A percentile compares a stretch with the other conserved stretches of the same genome.
phyloP scores from a whole-genome alignment of 495 filamentous ascomycete species.

The Hyaloscypha hepaticicola region DNA sequence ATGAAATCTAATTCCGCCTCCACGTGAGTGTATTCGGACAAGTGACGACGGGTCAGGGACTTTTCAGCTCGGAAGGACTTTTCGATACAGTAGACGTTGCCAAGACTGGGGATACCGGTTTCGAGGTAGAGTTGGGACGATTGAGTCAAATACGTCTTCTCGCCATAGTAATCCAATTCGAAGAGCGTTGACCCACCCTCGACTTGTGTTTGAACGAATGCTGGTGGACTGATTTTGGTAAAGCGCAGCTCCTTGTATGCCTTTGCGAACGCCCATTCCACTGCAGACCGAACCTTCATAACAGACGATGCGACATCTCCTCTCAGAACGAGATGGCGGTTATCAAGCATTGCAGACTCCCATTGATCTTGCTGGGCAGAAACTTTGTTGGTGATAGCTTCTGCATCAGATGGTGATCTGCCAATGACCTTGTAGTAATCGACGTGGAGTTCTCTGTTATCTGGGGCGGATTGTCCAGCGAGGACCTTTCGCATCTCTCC shows the following conservation, averaged over 20 bases:
- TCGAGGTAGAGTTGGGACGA: constrained; percentile 98
- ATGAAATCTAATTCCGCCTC: constrained; percentile 98
- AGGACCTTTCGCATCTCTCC: constrained; percentile 89
- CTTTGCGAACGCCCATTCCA: constrained; percentile 79
- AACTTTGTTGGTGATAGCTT: constrained; percentile 91
- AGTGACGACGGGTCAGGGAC: constrained; percentile 87
- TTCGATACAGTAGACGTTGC: constrained; percentile 96
- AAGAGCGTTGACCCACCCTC: constrained; percentile 96
- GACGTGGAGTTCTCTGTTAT: constrained; percentile 87
- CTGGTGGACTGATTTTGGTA: constrained; percentile 86
- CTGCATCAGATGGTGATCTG: constrained; percentile 81
- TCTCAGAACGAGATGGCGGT: constrained; percentile 87
- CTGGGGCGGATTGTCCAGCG: constrained; percentile 73
- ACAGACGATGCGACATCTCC: constrained; percentile 84
- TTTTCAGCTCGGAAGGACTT: constrained; percentile 99
- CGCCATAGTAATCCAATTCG: constrained; percentile 90
- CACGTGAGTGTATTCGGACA: constrained; percentile 96
- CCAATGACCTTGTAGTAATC: constrained; percentile 90
- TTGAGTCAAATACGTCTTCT: constrained; percentile 92
- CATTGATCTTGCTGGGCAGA: constrained; percentile 64
- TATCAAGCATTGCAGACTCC: constrained; percentile 82
- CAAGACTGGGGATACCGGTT: constrained; percentile 85
- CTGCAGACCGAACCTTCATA: constrained; percentile 86
- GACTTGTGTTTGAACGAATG: constrained; percentile 98
- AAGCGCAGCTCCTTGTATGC: constrained; percentile 77